phyloP scores from a whole-genome alignment of 2,329 filamentous ascomycete species.

The Calonectria naviculata region DNA sequence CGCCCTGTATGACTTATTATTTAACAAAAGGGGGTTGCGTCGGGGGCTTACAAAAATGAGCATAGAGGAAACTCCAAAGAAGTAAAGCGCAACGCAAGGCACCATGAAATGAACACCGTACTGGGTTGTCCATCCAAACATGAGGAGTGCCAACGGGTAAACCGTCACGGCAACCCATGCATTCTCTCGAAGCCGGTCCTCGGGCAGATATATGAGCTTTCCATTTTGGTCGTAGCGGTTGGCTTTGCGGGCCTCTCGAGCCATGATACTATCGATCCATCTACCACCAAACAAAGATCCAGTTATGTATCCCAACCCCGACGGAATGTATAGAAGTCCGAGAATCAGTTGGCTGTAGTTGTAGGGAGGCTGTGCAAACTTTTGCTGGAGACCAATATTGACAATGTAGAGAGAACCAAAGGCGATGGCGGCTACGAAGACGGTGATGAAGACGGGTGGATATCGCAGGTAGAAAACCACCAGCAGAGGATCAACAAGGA shows the following conservation, averaged over 20 bases:
- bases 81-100: constrained; percentile 73
- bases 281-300: constrained; percentile 76
- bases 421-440: constrained; percentile 79
- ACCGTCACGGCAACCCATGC: constrained; percentile 79
- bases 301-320: constrained; percentile 77
- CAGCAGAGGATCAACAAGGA: constrained; percentile 77
- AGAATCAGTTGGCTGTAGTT: constrained; percentile 75
- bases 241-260: constrained; percentile 76
- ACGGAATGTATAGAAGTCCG: constrained; percentile 82
- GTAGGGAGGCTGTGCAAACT: constrained; percentile 76
- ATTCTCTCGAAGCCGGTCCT: constrained; percentile 87
- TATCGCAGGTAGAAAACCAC: constrained; percentile 80
- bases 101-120: constrained; percentile 74
- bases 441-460: constrained; percentile 77
- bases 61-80: constrained; percentile 84
- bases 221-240: constrained; percentile 76
- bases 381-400: constrained; percentile 81
- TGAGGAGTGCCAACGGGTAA: constrained; percentile 77
- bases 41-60: constrained; percentile 72
- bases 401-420: constrained; percentile 82
- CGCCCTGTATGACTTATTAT: not conserved
- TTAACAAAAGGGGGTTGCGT: not conserved
- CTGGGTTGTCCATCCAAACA: constrained; percentile 81
- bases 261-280: constrained; percentile 88
- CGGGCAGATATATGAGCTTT: constrained; percentile 75